Evolutionary conservation across 106 monocot species (phyloP).

Genomic region (Iris macrosiphon): DNA sequence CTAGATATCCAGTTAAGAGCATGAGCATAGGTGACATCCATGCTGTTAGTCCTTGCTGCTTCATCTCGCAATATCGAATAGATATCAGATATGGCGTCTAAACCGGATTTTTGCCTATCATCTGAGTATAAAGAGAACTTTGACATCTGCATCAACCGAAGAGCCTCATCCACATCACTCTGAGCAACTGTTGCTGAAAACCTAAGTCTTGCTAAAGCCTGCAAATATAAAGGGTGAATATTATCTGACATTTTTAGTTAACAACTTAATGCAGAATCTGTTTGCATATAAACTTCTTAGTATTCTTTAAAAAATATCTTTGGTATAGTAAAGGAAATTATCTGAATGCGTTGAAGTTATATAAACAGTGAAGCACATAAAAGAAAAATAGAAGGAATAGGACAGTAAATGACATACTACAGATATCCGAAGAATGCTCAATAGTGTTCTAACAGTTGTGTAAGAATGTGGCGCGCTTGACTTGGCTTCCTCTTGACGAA

Average conservation of each 20-base stretch:
- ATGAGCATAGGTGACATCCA: constrained; percentile 87
- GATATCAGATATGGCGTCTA: constrained; percentile 98
- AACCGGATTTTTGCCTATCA: constrained; percentile 88
- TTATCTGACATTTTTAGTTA: too few relatives aligned
- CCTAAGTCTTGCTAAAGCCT: constrained; percentile 94
- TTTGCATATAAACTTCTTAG: too few relatives aligned
- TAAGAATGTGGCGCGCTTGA: constrained; percentile 95
- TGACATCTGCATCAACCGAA: constrained; percentile 98
- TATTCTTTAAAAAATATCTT: too few relatives aligned
- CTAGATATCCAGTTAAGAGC: constrained; percentile 98
- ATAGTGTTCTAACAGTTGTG: constrained; percentile 88
- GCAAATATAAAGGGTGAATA: constrained; percentile 8
- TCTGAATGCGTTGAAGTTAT: too few relatives aligned
- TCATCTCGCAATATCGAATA: constrained; percentile 95
- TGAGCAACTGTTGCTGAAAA: constrained; percentile 90
- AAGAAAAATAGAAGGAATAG: too few relatives aligned
- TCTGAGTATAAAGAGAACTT: constrained; percentile 94
- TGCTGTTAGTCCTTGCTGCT: constrained; percentile 69
- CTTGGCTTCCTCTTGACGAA: constrained; percentile 96
- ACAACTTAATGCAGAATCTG: too few relatives aligned
- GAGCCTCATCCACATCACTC: constrained; percentile 96
- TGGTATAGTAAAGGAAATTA: too few relatives aligned
- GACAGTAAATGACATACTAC: constrained; percentile 49
- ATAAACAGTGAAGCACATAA: too few relatives aligned
- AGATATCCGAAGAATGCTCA: constrained; percentile 96